Evolutionary conservation across 345 rosid species (phyloP).

Genomic region (Gossypium herbaceum): DNA sequence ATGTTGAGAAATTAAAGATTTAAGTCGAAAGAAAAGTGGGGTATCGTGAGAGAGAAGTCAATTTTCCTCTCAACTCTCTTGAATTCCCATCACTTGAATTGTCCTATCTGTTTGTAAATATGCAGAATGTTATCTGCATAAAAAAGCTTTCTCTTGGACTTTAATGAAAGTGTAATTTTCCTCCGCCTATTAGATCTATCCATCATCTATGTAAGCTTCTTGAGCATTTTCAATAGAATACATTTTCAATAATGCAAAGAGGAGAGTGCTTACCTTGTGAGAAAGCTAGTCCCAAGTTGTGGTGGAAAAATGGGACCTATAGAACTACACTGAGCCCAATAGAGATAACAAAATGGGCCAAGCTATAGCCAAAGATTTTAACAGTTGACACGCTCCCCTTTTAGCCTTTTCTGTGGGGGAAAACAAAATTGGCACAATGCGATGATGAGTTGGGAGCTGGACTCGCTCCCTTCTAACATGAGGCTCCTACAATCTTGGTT

Average conservation of each 20-base stretch:
- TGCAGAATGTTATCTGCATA: slow-evolving; percentile 3
- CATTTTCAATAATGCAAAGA: no score
- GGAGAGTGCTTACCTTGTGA: background rate
- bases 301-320: background rate
- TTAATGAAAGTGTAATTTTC: slow-evolving; percentile 16
- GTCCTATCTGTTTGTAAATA: slow-evolving; percentile 5
- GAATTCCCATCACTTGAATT: slow-evolving; percentile 11
- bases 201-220: no score
- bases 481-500: background rate
- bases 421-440: background rate
- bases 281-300: background rate
- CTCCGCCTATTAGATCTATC: background rate
- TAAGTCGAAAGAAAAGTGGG: slow-evolving; percentile 10
- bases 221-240: no score
- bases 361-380: background rate
- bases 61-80: slow-evolving; percentile 9
- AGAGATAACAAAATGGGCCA: background rate
- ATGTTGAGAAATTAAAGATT: background rate
- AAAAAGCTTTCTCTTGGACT: slow-evolving; percentile 11
- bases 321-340: background rate
- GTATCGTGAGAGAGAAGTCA: background rate
- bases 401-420: background rate
- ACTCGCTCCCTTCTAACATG: background rate
- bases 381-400: background rate
- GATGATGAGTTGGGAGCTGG: background rate